Evolutionary conservation across 352 stramenopile genomes (phyloP), one percentile per base, ranked within the genome.

Genomic region (Globisporangium middletonii): DNA sequence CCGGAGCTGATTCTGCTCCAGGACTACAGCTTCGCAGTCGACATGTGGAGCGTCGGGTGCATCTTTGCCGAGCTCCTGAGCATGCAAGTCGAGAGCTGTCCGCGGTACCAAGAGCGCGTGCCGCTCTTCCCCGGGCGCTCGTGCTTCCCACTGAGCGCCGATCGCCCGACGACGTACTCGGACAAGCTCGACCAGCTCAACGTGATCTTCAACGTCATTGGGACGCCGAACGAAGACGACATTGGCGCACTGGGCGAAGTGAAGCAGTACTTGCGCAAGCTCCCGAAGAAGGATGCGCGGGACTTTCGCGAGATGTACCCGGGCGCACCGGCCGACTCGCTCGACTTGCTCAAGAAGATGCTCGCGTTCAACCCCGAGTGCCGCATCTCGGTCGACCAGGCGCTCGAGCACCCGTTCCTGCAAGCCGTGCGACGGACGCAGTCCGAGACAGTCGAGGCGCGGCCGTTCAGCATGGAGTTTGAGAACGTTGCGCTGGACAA

Each of bases 11-110:
- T 99, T 68, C 68, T 98, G 41, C 92, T 98, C 46, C 91, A 98
- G 60, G 79, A 96, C 49, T 99, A 99, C 73, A 93, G 82, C 54
- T 94, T 95, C 48, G 89, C 95, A 12, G 98, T 99, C 60, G 97
- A 99, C 71, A 98, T 99, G 82, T 99, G 97, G 97, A 98, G 94
- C 51, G 68, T 99, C 47, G 97, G 97, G 9, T 99, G 97, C 79
- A 95, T 95, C 69, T 92, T 95, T 57, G 85, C 79, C 9, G 85
- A 95, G 60, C 65, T 95, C 8, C 55, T 95, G 37, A 95, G 83
- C 53, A 95, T 95, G 85, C 85, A 95, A 72, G 79, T 89, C 3
- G 83, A 93, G 41, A 95, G 83, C 59, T 92, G 81, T 58, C 85
- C 81, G 18, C 79, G 83, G 18, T 93, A 95, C 60, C 81, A 93